Conservation (phyloP, 768 basidiomycete species). For the Pholiota microspora region DNA sequence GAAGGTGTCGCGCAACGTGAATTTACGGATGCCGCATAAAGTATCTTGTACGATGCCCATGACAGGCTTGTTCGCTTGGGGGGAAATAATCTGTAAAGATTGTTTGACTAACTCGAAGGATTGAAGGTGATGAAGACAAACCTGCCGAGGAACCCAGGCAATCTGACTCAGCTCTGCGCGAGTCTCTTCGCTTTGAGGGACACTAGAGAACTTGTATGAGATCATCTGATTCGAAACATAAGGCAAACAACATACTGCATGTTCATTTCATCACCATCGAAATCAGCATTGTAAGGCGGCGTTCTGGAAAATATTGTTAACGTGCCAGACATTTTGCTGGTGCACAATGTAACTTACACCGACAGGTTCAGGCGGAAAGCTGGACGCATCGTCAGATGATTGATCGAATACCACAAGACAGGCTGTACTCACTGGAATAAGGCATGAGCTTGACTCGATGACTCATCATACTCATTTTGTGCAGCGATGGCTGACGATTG, state of each 20-base stretch:
- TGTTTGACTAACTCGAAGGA: too few relatives aligned
- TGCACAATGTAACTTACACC: constrained; percentile 63
- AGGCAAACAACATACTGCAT: constrained; percentile 82
- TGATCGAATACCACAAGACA: constrained; percentile 10
- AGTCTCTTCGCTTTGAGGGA: constrained; percentile 98
- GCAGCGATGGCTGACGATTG: constrained; percentile 96
- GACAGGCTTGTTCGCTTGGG: constrained; percentile 98
- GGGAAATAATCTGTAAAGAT: constrained; percentile 83
- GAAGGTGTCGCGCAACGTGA: constrained; percentile 93
- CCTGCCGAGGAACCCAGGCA: constrained; percentile 97
- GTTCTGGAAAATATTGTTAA: constrained; percentile 52
- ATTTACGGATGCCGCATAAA: constrained; percentile 94
- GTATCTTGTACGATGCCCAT: constrained; percentile 99
- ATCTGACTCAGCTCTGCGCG: constrained; percentile 97
- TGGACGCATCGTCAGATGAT: constrained; percentile 24
- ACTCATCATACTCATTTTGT: constrained; percentile 99
- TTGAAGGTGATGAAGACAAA: too few relatives aligned
- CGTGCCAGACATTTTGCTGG: constrained; percentile 18
- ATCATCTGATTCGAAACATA: background rate
- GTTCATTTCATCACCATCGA: constrained; percentile 99
- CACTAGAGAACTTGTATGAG: constrained; percentile 42
- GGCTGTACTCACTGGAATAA: constrained; percentile 48
- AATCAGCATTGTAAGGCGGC: constrained; percentile 98
- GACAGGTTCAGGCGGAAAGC: constrained; percentile 98
- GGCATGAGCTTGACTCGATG: constrained; percentile 97